Evolutionary conservation across 2,329 filamentous ascomycete species (phyloP).

Genomic region (Capronia americana): DNA sequence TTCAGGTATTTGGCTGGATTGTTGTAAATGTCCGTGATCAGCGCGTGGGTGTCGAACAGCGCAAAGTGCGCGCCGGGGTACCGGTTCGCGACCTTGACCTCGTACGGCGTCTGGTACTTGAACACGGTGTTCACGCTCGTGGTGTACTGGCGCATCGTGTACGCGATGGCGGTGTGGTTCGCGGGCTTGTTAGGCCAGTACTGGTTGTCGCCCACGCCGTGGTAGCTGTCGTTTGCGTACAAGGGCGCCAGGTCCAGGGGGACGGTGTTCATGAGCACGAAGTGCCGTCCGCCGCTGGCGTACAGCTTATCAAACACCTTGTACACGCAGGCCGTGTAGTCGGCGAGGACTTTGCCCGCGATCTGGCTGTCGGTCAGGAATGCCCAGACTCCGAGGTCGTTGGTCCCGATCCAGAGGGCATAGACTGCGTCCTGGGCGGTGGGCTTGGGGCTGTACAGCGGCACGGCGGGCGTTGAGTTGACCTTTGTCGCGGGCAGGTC

Average conservation of each 20-base stretch:
- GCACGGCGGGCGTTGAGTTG: conserved; percentile 32
- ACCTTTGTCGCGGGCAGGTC: conserved; percentile 46
- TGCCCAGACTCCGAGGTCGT: conserved; percentile 71
- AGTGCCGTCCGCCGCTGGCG: conserved; percentile 69
- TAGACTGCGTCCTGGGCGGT: conserved; percentile 61
- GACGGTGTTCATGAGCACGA: conserved; percentile 73
- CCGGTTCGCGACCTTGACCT: conserved; percentile 49
- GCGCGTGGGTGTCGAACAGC: conserved; percentile 69
- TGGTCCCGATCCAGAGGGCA: conserved; percentile 80
- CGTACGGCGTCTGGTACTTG: conserved; percentile 58
- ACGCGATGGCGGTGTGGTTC: conserved; percentile 59
- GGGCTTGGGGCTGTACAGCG: conserved; percentile 31
- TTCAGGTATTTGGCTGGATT: conserved; percentile 68
- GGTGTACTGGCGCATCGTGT: conserved; percentile 59
- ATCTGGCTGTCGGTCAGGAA: conserved; percentile 71
- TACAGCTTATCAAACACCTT: conserved; percentile 68
- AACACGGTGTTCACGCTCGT: conserved; percentile 59
- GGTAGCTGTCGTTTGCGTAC: conserved; percentile 62
- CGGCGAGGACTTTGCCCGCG: conserved; percentile 63
- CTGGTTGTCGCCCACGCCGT: conserved; percentile 51
- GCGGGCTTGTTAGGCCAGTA: conserved; percentile 56
- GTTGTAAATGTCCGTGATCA: conserved; percentile 58
- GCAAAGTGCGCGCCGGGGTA: conserved; percentile 66
- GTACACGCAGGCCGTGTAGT: conserved; percentile 74
- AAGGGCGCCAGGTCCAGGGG: conserved; percentile 72